phyloP scores from a whole-genome alignment of 2,329 filamentous ascomycete species.

The Neonectria ditissima region DNA sequence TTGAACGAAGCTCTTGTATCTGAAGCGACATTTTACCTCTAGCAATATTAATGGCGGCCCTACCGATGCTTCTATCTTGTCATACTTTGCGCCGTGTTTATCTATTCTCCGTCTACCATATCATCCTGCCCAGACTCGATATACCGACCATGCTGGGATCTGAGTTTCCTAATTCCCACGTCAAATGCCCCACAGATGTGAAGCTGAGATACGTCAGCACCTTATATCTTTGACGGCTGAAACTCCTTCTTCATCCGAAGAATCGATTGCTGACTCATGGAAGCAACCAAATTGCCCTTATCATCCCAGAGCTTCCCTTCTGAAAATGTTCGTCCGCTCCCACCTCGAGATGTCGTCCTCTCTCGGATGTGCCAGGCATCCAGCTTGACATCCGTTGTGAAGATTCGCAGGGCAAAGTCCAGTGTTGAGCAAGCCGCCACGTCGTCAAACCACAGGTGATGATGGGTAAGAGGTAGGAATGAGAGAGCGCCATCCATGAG shows the following conservation, averaged over 20 bases:
- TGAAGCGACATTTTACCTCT: too few relatives aligned
- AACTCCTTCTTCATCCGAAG: slow-evolving; percentile 39
- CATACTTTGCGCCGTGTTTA: too few relatives aligned
- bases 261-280: slow-evolving; percentile 62
- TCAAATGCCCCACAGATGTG: too few relatives aligned
- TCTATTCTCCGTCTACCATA: too few relatives aligned
- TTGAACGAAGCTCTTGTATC: too few relatives aligned
- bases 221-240: slow-evolving; percentile 26
- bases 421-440: slow-evolving; percentile 57
- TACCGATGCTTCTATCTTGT: too few relatives aligned
- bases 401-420: slow-evolving; percentile 63
- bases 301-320: slow-evolving; percentile 60
- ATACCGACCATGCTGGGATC: too few relatives aligned
- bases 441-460: slow-evolving; percentile 57
- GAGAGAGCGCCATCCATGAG: slow-evolving; percentile 58
- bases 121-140: too few relatives aligned
- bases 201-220: not conserved
- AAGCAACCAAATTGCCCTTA: slow-evolving; percentile 57
- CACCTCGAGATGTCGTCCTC: slow-evolving; percentile 52
- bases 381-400: slow-evolving; percentile 53
- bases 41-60: too few relatives aligned
- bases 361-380: slow-evolving; percentile 58
- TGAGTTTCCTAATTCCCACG: too few relatives aligned
- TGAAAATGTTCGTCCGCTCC: slow-evolving; percentile 56
- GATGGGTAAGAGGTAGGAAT: slow-evolving; percentile 58